Percentiles rank a stretch among this genome's conserved stretches.
Conservation (phyloP, 2,329 filamentous ascomycete species). For the Amauroascus niger region DNA sequence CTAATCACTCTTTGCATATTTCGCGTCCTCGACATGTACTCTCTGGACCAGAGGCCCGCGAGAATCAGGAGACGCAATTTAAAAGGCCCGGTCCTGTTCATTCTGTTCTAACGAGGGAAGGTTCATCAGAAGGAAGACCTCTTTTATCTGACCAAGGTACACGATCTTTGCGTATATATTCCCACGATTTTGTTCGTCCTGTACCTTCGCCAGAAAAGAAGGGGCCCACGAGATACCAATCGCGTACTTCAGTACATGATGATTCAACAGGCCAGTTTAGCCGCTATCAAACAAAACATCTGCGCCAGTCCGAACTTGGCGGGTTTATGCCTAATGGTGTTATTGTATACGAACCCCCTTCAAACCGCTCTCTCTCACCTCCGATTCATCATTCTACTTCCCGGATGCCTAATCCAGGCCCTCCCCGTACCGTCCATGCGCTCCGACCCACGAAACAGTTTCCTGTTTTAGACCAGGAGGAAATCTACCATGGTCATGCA, state of each 20-base stretch:
- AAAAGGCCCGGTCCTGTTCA: background rate
- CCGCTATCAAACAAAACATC: background rate
- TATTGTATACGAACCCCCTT: background rate
- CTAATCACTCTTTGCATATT: background rate
- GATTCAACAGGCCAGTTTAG: background rate
- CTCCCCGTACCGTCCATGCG: background rate
- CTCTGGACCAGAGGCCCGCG: background rate
- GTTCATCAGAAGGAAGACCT: slow-evolving; percentile 18
- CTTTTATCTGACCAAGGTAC: slow-evolving; percentile 10
- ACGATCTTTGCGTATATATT: slow-evolving; percentile 23
- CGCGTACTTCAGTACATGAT: background rate
- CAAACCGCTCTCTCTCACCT: slow-evolving; percentile 4
- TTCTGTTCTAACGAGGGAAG: slow-evolving; percentile 17
- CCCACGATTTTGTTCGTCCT: slow-evolving; percentile 31
- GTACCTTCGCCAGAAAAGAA: slow-evolving; percentile 21
- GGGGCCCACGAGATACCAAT: slow-evolving; percentile 15
- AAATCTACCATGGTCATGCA: background rate
- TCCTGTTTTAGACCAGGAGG: background rate
- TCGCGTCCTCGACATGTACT: background rate
- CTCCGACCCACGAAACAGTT: background rate
- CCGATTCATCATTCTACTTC: background rate
- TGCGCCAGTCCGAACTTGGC: background rate
- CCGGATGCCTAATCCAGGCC: background rate
- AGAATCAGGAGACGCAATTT: background rate
- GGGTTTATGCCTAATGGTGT: background rate